Conservation (phyloP, 768 basidiomycete genomes). For the Pleurotus salmoneostramineus region DNA sequence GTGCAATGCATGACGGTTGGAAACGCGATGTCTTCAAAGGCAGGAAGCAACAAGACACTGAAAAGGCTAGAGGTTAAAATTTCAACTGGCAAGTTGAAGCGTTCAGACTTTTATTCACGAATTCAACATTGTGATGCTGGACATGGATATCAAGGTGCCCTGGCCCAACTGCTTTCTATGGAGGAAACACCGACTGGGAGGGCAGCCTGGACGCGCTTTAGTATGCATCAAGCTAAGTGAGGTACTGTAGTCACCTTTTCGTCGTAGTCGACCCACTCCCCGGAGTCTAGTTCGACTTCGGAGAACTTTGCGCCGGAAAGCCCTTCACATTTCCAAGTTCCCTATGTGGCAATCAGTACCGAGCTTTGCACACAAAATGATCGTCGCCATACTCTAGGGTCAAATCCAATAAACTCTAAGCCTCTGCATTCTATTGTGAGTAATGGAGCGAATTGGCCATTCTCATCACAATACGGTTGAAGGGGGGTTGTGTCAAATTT, state of each 20-base stretch:
- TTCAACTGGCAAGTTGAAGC: no score
- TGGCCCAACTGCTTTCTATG: slow-evolving; percentile 61
- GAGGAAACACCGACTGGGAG: slow-evolving; percentile 70
- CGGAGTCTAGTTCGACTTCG: slow-evolving; percentile 63
- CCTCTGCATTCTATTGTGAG: slow-evolving; percentile 82
- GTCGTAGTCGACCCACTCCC: slow-evolving; percentile 87
- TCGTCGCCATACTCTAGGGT: slow-evolving; percentile 52
- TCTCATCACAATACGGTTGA: slow-evolving; percentile 56
- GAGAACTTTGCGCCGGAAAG: slow-evolving; percentile 49
- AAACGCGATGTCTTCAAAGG: slow-evolving; percentile 25
- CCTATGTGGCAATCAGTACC: slow-evolving; percentile 37
- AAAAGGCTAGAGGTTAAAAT: no score
- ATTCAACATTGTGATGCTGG: no score
- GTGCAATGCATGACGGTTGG: slow-evolving; percentile 1
- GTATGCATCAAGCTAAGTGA: slow-evolving; percentile 1
- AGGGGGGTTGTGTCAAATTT: slow-evolving; percentile 61
- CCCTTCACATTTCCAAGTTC: slow-evolving; percentile 75
- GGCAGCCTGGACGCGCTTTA: slow-evolving; percentile 34
- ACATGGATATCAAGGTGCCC: slow-evolving; percentile 39
- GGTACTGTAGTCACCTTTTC: slow-evolving; percentile 59
- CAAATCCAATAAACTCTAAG: slow-evolving; percentile 76
- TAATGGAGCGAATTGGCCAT: slow-evolving; percentile 59
- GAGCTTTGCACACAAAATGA: neutral
- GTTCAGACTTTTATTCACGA: no score
- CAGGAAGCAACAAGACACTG: slow-evolving; percentile 3